Evolutionary conservation across 2,329 filamentous ascomycete species (phyloP).

Genomic region (Exophiala viscosa): DNA sequence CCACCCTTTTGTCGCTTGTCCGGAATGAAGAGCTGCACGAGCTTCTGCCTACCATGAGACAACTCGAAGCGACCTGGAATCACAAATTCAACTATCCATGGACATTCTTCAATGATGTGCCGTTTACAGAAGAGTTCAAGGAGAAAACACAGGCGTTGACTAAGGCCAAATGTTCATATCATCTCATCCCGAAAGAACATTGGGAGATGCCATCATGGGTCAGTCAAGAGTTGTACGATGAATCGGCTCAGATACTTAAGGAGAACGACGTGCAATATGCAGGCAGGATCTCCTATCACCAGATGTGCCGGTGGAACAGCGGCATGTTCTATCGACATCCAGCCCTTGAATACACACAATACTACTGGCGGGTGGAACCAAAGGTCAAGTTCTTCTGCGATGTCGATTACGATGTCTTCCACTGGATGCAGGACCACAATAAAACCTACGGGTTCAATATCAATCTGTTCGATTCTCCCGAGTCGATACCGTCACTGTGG

Average conservation of each 20-base stretch:
- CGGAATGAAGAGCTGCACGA: slow-evolving; percentile 83
- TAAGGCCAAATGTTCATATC: slow-evolving; percentile 72
- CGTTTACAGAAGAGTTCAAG: slow-evolving; percentile 93
- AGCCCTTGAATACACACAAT: slow-evolving; percentile 74
- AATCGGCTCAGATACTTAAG: slow-evolving; percentile 77
- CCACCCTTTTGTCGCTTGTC: slow-evolving; percentile 85
- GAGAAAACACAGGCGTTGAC: slow-evolving; percentile 72
- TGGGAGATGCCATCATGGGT: slow-evolving; percentile 94
- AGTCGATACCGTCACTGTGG: slow-evolving; percentile 85
- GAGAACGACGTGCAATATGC: slow-evolving; percentile 89
- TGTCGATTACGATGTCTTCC: slow-evolving; percentile 96
- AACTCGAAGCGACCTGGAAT: slow-evolving; percentile 95
- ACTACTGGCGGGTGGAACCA: slow-evolving; percentile 98
- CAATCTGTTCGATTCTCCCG: slow-evolving; percentile 87
- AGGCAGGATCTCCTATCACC: slow-evolving; percentile 83
- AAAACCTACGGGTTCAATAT: slow-evolving; percentile 99
- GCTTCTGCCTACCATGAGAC: slow-evolving; percentile 82
- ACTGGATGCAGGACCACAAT: slow-evolving; percentile 96
- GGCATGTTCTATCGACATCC: slow-evolving; percentile 97
- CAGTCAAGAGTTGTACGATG: slow-evolving; percentile 76
- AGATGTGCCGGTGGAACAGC: slow-evolving; percentile 99
- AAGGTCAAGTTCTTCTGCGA: slow-evolving; percentile 99
- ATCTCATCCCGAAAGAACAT: slow-evolving; percentile 78
- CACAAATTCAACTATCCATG: slow-evolving; percentile 99
- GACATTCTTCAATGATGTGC: slow-evolving; percentile 97